A percentile compares a stretch with the other conserved stretches of the same genome.
Conservation (phyloP, 2,329 filamentous ascomycete species). For the Aspergillus sp. region DNA sequence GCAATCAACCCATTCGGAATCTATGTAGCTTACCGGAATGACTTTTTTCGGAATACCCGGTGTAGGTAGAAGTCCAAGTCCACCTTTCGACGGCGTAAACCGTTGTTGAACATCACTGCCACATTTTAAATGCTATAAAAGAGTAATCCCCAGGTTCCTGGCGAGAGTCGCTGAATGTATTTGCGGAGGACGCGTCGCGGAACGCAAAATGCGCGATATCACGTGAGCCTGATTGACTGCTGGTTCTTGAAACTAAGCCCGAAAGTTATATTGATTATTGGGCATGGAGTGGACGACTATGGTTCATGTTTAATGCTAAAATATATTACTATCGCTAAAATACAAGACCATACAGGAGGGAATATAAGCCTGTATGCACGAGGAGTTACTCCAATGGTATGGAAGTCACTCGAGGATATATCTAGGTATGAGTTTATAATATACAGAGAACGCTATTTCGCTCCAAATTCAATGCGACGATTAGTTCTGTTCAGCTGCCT, state of each 20-base stretch:
- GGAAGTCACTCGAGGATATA: slow-evolving; percentile 17
- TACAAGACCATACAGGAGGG: background rate
- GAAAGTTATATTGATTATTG: too few species aligned
- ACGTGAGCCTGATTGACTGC: slow-evolving; percentile 23
- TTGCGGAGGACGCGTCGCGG: slow-evolving; percentile 12
- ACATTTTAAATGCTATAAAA: slow-evolving; percentile 19
- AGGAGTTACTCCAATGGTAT: background rate
- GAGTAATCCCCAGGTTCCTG: background rate
- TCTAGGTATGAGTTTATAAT: slow-evolving; percentile 24
- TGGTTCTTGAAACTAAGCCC: background rate
- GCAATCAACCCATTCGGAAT: background rate
- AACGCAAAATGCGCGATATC: slow-evolving; percentile 21
- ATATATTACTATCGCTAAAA: slow-evolving; percentile 11
- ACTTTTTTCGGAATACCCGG: slow-evolving; percentile 69
- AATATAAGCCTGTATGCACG: background rate
- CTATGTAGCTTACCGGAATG: slow-evolving; percentile 61
- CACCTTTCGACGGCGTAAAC: slow-evolving; percentile 31
- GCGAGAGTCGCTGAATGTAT: background rate
- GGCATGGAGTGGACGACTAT: background rate
- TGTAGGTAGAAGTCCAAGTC: slow-evolving; percentile 75
- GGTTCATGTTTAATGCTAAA: background rate
- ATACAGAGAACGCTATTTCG: slow-evolving; percentile 7
- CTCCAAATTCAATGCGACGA: background rate
- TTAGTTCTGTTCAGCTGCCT: slow-evolving; percentile 30
- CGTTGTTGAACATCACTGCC: slow-evolving; percentile 28